These are phyloP conservation scores for Osmanthus fragrans DNA, from an alignment of 257 asterid genomes.

Conservation along the genomic window DNA sequence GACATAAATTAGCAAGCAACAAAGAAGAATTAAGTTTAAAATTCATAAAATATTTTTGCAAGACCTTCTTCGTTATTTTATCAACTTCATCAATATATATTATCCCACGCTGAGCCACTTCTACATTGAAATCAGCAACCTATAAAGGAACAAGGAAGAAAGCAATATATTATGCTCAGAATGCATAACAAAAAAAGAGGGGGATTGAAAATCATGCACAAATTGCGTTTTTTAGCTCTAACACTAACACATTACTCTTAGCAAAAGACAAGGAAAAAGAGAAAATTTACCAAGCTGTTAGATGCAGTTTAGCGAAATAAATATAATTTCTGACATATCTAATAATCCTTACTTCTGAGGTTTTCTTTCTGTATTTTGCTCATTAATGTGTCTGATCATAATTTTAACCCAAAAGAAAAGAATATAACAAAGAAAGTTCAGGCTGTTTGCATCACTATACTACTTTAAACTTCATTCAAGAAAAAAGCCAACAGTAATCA, in stretches of 20 bases:
- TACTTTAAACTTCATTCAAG: not conserved
- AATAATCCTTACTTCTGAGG: not conserved
- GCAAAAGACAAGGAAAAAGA: not conserved
- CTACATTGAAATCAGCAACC: slow-evolving; percentile 83
- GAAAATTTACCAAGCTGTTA: not conserved
- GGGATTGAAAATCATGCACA: not conserved
- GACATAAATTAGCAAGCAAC: slow-evolving; percentile 35
- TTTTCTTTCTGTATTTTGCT: not conserved
- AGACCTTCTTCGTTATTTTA: slow-evolving; percentile 90
- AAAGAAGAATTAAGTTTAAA: slow-evolving; percentile 20
- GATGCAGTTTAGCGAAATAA: not conserved
- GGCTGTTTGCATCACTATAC: not conserved
- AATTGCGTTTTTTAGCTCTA: slow-evolving; percentile 11
- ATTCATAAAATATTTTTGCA: slow-evolving; percentile 23
- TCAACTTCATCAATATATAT: slow-evolving; percentile 95
- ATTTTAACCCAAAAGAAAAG: not conserved
- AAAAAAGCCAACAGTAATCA: not conserved
- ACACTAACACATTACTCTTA: slow-evolving; percentile 1
- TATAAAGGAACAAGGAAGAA: slow-evolving; percentile 34
- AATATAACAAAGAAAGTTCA: not conserved
- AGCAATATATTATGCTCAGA: slow-evolving; percentile 7
- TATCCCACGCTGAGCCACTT: slow-evolving; percentile 91
- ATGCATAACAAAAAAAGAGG: not conserved
- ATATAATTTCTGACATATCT: not conserved
- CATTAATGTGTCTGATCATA: not conserved